A percentile compares a stretch with the other conserved stretches of the same genome.
phyloP scores from a whole-genome alignment of 495 filamentous ascomycete species.

The Aspergillus sclerotioniger region DNA sequence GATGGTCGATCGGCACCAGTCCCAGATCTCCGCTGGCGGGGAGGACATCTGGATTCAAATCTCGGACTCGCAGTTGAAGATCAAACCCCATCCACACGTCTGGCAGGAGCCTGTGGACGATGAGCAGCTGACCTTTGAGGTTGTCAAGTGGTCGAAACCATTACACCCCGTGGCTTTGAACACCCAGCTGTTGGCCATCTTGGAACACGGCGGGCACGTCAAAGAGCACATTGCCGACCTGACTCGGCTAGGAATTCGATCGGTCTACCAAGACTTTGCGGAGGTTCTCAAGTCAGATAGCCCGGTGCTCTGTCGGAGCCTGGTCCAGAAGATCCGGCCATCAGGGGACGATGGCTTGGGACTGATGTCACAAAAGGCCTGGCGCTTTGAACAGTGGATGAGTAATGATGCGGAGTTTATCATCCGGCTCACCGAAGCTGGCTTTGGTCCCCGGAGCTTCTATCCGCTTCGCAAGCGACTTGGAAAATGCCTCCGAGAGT shows the following conservation, averaged over 20 bases:
- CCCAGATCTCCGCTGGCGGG: constrained; percentile 26
- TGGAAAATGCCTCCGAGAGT: constrained; percentile 49
- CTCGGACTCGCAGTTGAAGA: constrained; percentile 77
- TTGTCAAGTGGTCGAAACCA: constrained; percentile 60
- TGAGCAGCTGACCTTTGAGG: constrained; percentile 69
- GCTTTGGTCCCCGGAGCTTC: constrained; percentile 62
- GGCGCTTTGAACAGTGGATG: constrained; percentile 38
- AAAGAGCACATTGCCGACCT: constrained; percentile 56
- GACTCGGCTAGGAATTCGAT: constrained; percentile 56
- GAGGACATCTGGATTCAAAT: constrained; percentile 70
- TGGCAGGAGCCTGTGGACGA: constrained; percentile 35
- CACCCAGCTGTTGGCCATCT: constrained; percentile 72
- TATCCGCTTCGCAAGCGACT: constrained; percentile 59
- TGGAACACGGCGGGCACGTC: constrained; percentile 64
- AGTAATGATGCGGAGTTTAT: constrained; percentile 32
- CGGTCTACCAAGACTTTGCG: constrained; percentile 49
- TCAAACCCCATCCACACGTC: constrained; percentile 57
- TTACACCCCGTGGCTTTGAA: constrained; percentile 67
- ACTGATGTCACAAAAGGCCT: constrained; percentile 20
- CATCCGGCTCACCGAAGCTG: constrained; percentile 48
- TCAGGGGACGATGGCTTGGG: constrained; percentile 22
- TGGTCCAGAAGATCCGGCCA: constrained; percentile 40
- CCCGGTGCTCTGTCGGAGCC: constrained; percentile 33
- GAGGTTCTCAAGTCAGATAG: constrained; percentile 51
- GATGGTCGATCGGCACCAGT: constrained; percentile 60